Percentiles rank a stretch among this genome's conserved stretches.
These are phyloP conservation scores for Erythrophleum ivorense DNA, from an alignment of 331 rosid species.

Conservation along the genomic window DNA sequence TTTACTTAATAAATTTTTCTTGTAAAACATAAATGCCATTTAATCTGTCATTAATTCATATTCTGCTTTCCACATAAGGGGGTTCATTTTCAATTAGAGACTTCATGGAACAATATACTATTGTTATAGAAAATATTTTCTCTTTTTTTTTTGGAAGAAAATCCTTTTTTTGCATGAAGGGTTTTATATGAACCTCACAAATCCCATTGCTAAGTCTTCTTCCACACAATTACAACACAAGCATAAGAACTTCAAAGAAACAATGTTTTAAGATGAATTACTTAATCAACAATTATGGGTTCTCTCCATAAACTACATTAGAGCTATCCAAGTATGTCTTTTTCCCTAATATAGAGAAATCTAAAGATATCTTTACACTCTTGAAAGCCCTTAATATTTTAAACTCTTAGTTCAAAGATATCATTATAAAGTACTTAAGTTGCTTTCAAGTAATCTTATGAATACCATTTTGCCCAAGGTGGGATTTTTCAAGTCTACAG, in stretches of 20 bases:
- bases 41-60: too few relatives aligned
- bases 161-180: too few relatives aligned
- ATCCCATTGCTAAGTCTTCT: too few relatives aligned
- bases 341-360: background rate
- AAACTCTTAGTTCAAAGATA: background rate
- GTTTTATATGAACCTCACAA: too few relatives aligned
- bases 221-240: background rate
- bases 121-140: too few relatives aligned
- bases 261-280: background rate
- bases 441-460: too few relatives aligned
- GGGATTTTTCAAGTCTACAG: slow-evolving; percentile 27
- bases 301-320: background rate
- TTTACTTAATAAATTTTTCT: too few relatives aligned
- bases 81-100: too few relatives aligned
- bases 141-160: too few relatives aligned
- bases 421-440: background rate
- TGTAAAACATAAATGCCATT: too few relatives aligned
- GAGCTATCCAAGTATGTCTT: background rate
- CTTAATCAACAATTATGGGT: slow-evolving; percentile 6
- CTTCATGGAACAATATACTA: too few relatives aligned
- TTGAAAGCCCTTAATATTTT: slow-evolving; percentile 16
- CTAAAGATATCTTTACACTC: slow-evolving; percentile 6
- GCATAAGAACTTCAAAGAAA: background rate
- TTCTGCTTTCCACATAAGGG: too few relatives aligned
- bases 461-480: slow-evolving; percentile 6